Evolutionary conservation across 2,329 filamentous ascomycete genomes (phyloP).

Genomic region (Colletotrichum chrysophilum): DNA sequence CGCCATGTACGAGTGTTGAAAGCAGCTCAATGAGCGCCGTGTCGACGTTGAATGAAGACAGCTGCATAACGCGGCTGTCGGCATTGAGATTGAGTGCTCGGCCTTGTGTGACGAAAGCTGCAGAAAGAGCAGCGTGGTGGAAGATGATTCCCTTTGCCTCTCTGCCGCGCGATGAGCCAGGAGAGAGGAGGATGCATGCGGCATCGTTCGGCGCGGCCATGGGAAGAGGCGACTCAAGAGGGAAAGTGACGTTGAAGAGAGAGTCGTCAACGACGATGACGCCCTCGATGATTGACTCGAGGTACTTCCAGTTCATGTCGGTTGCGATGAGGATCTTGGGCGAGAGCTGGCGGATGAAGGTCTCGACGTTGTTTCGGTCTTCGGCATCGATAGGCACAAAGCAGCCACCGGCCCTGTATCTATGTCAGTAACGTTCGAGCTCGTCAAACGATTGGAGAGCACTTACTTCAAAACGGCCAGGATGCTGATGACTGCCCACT

Average conservation of each 20-base stretch:
- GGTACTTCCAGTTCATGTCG: slow-evolving; percentile 43
- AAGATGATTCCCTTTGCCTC: slow-evolving; percentile 67
- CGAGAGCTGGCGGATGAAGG: slow-evolving; percentile 47
- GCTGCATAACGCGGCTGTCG: slow-evolving; percentile 60
- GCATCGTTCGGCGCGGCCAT: slow-evolving; percentile 47
- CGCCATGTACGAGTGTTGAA: slow-evolving; percentile 58
- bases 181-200: slow-evolving; percentile 67
- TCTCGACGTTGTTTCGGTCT: slow-evolving; percentile 44
- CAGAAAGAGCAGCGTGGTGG: slow-evolving; percentile 63
- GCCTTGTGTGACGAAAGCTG: slow-evolving; percentile 56
- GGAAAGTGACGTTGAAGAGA: slow-evolving; percentile 33
- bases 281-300: slow-evolving; percentile 44
- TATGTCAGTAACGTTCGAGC: slow-evolving; percentile 31
- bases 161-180: slow-evolving; percentile 53
- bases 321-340: slow-evolving; percentile 50
- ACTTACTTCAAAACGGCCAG: slow-evolving; percentile 71
- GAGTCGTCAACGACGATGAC: slow-evolving; percentile 47
- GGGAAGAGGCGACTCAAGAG: slow-evolving; percentile 31
- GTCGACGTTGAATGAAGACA: slow-evolving; percentile 60
- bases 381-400: slow-evolving; percentile 55
- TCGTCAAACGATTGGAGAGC: slow-evolving; percentile 30
- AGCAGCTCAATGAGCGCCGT: slow-evolving; percentile 57
- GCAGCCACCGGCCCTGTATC: slow-evolving; percentile 47
- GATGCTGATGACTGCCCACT: slow-evolving; percentile 72
- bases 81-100: slow-evolving; percentile 53